Base-by-base conservation (phyloP, 805 yeast genomes). In the Teunomyces aglyptinius region DNA sequence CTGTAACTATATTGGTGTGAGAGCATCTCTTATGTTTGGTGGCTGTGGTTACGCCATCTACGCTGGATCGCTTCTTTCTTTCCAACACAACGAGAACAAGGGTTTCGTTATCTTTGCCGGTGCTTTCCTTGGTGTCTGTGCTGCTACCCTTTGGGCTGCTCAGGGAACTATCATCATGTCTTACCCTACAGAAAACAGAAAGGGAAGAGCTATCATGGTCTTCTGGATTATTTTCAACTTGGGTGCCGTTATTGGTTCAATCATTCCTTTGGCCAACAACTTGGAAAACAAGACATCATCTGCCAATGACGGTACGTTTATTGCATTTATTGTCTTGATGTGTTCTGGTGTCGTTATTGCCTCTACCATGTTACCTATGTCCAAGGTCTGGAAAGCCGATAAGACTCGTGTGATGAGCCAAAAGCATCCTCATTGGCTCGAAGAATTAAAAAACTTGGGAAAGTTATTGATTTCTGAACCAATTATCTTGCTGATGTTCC, bases 201-300 rank as follows among this genome's bases (percentile, higher is more conserved):
- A 81, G 63, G 85, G 82, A 41, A 63, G 62, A 27, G 80, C 76
- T 42, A 71, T 81, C 41, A 76, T 77, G 70, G 61, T 73, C 13
- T 81, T 80, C 60, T 81, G 85, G 85, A 68, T 77, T 50, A 79
- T 81, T 45, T 81, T 81, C 69, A 78, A 80, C 63, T 62, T 78
- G 50, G 86, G 85, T 59, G 81, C 80, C 8, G 85, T 81, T 46
- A 77, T 81, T 52, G 86, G 86, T 39, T 65, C 78, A 12, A 64
- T 78, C 39, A 75, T 81, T 52, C 83, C 85, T 12, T 72, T 81
- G 57, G 81, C 73, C 38, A 72, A 77, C 55, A 78, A 76, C 54
- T 60, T 80, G 53, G 58, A 76, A 43, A 65, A 66, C 44, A 59
- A 60, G 18, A 63, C 63, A 5, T 54, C 61, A 16, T 63, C 72